A percentile compares a stretch with the other conserved stretches of the same genome.
Conservation (phyloP, 2,329 filamentous ascomycete species). For the Talaromyces sp. region DNA sequence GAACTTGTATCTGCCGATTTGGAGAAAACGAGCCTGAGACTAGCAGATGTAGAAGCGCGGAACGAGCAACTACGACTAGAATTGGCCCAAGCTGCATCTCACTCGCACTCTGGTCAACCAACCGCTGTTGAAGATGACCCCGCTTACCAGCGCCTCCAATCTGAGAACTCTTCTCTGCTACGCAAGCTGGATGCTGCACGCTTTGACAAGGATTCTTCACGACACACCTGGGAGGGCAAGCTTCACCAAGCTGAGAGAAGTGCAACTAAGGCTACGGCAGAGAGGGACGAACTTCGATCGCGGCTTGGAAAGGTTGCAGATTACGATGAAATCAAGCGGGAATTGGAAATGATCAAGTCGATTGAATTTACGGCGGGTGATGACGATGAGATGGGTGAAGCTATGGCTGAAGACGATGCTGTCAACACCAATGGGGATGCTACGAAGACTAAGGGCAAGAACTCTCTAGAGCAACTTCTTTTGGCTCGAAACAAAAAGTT, state of each 20-base stretch:
- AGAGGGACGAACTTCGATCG: slow-evolving; percentile 75
- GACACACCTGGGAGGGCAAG: slow-evolving; percentile 73
- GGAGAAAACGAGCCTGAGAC: slow-evolving; percentile 80
- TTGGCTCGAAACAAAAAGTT: slow-evolving; percentile 95
- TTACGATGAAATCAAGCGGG: slow-evolving; percentile 94
- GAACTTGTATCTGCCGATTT: slow-evolving; percentile 92
- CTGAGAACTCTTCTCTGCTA: slow-evolving; percentile 89
- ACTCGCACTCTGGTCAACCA: slow-evolving; percentile 62
- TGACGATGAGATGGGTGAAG: slow-evolving; percentile 61
- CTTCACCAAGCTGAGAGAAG: slow-evolving; percentile 80
- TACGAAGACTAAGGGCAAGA: slow-evolving; percentile 64
- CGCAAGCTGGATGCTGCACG: slow-evolving; percentile 82
- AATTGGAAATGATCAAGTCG: slow-evolving; percentile 94
- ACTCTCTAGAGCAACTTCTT: slow-evolving; percentile 87
- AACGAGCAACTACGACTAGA: slow-evolving; percentile 93
- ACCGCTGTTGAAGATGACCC: slow-evolving; percentile 83
- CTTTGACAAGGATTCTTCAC: slow-evolving; percentile 80
- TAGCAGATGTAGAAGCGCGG: slow-evolving; percentile 88
- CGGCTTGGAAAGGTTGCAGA: slow-evolving; percentile 90
- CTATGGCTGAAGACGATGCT: slow-evolving; percentile 38
- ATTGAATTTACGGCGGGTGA: slow-evolving; percentile 95
- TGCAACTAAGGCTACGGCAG: slow-evolving; percentile 71
- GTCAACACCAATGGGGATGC: slow-evolving; percentile 50
- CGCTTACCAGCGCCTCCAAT: slow-evolving; percentile 80
- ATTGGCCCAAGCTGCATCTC: slow-evolving; percentile 83